These are phyloP conservation scores for Hypoxylon sp. DNA, from an alignment of 2,329 filamentous ascomycete genomes.

Conservation along the genomic window DNA sequence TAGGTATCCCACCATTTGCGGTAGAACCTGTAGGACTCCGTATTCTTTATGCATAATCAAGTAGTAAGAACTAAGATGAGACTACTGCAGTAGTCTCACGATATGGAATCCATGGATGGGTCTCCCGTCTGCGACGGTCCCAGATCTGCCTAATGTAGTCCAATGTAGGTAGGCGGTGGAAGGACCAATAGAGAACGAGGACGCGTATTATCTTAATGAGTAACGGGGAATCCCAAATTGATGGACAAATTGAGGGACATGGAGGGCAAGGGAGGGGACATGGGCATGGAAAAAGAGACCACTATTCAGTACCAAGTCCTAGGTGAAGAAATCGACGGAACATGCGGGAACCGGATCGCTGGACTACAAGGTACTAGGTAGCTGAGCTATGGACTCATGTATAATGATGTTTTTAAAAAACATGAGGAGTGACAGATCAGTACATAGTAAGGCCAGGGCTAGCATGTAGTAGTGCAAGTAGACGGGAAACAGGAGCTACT, in stretches of 20 bases:
- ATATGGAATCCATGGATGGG: conserved; percentile 15
- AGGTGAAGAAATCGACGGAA: conserved; percentile 42
- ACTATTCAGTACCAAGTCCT: conserved; percentile 33
- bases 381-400: conserved; percentile 19
- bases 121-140: conserved; percentile 36
- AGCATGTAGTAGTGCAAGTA: neutral
- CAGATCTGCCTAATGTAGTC: conserved; percentile 46
- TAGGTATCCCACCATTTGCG: conserved; percentile 13
- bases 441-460: neutral
- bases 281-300: conserved; percentile 3
- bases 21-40: conserved; percentile 18
- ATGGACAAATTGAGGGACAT: conserved; percentile 10
- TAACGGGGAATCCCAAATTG: conserved; percentile 29
- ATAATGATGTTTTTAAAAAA: conserved; percentile 36
- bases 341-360: conserved; percentile 33
- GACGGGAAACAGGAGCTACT: conserved; percentile 13
- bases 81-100: conserved; percentile 23
- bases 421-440: conserved; percentile 34
- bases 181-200: conserved; percentile 34
- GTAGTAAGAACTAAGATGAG: conserved; percentile 20
- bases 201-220: conserved; percentile 38
- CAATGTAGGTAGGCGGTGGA: conserved; percentile 39
- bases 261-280: conserved; percentile 5
- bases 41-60: conserved; percentile 16
- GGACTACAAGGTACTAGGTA: neutral